A percentile compares a stretch with the other conserved stretches of the same genome.
These are phyloP conservation scores for Gossypium arboreum DNA, from an alignment of 345 rosid genomes.

Conservation along the genomic window DNA sequence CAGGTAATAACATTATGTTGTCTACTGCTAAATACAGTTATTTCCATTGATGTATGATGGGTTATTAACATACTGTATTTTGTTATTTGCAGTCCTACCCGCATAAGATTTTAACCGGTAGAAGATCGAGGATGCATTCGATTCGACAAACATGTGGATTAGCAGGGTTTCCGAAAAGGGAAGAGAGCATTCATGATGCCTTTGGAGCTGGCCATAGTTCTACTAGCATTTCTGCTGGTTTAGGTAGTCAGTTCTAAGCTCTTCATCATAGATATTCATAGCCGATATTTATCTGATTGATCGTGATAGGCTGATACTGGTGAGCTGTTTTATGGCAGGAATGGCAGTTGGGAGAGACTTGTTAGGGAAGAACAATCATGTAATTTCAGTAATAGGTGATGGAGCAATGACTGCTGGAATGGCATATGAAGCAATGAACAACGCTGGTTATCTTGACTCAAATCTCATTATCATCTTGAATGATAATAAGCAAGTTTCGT, in stretches of 20 bases:
- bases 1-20: slow-evolving; percentile 26
- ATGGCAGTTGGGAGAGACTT: slow-evolving; percentile 55
- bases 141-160: slow-evolving; percentile 44
- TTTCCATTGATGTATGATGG: neutral
- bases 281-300: neutral
- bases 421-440: slow-evolving; percentile 55
- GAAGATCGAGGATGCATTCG: slow-evolving; percentile 41
- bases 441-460: slow-evolving; percentile 45
- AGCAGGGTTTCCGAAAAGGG: slow-evolving; percentile 48
- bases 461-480: slow-evolving; percentile 46
- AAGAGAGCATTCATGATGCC: slow-evolving; percentile 43
- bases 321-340: slow-evolving; percentile 18
- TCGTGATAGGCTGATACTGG: too few relatives aligned
- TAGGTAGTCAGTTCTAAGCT: slow-evolving; percentile 26
- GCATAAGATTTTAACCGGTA: slow-evolving; percentile 46
- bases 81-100: slow-evolving; percentile 31
- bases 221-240: slow-evolving; percentile 51
- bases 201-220: slow-evolving; percentile 58
- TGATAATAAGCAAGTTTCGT: slow-evolving; percentile 46
- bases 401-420: slow-evolving; percentile 58
- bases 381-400: slow-evolving; percentile 45
- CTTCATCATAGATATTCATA: neutral
- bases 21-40: neutral
- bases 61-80: neutral
- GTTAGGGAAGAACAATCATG: slow-evolving; percentile 41